Evolutionary conservation across 1,284 basidiomycete species (phyloP).

Genomic region (Austropuccinia psidii): DNA sequence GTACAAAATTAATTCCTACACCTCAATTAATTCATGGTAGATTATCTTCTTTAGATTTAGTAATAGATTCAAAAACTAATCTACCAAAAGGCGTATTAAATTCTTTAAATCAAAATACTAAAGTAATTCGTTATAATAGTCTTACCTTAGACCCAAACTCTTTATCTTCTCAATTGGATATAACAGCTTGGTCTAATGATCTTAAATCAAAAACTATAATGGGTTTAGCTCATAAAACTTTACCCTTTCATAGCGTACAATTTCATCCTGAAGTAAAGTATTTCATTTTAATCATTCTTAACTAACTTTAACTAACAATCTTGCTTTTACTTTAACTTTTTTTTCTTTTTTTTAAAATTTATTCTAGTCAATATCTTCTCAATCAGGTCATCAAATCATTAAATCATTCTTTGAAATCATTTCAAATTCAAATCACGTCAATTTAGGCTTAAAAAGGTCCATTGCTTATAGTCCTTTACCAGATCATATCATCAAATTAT

Average conservation of each 20-base stretch:
- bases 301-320: not conserved
- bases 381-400: slow-evolving; percentile 10
- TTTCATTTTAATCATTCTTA: not conserved
- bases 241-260: slow-evolving; percentile 86
- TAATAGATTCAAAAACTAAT: slow-evolving; percentile 60
- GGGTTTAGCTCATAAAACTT: slow-evolving; percentile 54
- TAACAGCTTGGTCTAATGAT: slow-evolving; percentile 50
- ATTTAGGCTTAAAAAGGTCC: not conserved
- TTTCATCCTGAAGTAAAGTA: slow-evolving; percentile 81
- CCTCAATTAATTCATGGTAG: slow-evolving; percentile 48
- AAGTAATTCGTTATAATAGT: slow-evolving; percentile 72
- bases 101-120: slow-evolving; percentile 50
- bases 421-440: not conserved
- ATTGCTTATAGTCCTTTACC: slow-evolving; percentile 15
- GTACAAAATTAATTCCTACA: slow-evolving; percentile 55
- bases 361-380: slow-evolving; percentile 16
- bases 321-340: no score
- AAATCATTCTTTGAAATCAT: slow-evolving; percentile 23
- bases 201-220: slow-evolving; percentile 41
- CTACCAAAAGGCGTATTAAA: slow-evolving; percentile 57
- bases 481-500: not conserved
- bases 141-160: slow-evolving; percentile 51
- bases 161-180: slow-evolving; percentile 50
- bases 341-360: not conserved
- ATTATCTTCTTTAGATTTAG: slow-evolving; percentile 61